Evolutionary conservation across 108 stramenopile species (phyloP), one percentile per base, ranked within the genome.

Genomic region (Cyclotella baltica): DNA sequence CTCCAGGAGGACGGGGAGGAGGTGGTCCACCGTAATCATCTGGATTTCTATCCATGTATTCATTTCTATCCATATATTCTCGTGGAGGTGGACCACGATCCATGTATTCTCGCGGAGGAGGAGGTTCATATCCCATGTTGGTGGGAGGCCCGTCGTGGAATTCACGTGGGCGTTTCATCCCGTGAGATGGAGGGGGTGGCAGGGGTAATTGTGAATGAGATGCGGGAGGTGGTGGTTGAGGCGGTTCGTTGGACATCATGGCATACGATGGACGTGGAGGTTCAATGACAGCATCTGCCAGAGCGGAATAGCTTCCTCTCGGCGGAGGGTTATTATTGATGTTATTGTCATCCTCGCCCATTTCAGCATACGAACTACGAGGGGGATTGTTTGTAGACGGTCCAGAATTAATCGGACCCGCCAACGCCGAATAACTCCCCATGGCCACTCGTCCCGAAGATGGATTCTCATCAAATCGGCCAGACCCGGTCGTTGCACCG

Each of bases 241-340:
- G 1, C 37, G 43, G 3, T 43, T 64, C 63, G 43, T 64, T 64
- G 63, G 40, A 10, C 63, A 64, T 19, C 20, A 25, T 64, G 40
- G 63, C 22, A 43, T 64, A 43, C 11, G 63, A 27, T 15, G 22
- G 63, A 33, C 25, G 36, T 23, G 63, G 43, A 8, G 43, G 37
- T 25, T 64, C 63, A 23, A 64, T 43, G 25, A 64, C 22, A 43
- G 20, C 38, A 37, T 70, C 69, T 23, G 69, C 69, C 33, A 70
- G 22, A 4, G 69, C 47, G 11, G 69, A 70, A 34, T 70, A 70
- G 37, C 55, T 70, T 0, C 69, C 69, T 25, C 63, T 31, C 30
- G 59, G 59, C 30, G 31, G 59, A 34, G 59, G 59, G 13, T 19
- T 30, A 11, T 61, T 31, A 33, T 34, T 61, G 59, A 16, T 61